A percentile compares a stretch with the other conserved stretches of the same genome.
Conservation (phyloP, 208 protist species). For the Wallacemonas sp. region DNA sequence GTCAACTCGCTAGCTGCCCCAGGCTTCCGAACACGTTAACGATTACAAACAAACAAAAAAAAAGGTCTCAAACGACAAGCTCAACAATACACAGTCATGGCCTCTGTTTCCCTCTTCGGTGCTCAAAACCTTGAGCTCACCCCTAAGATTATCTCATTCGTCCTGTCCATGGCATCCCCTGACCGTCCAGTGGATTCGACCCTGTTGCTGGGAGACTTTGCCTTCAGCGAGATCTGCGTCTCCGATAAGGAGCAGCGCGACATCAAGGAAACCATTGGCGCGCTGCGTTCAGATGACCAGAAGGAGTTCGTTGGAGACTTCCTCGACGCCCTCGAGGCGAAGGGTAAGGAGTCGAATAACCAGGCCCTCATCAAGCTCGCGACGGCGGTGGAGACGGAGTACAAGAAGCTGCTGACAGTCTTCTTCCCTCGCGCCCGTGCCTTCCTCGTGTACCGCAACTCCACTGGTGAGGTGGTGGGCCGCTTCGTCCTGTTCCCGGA, state of each 20-base stretch:
- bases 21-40: no score
- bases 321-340: constrained; percentile 21
- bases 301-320: constrained; percentile 32
- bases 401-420: constrained; percentile 31
- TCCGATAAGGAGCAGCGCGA: constrained; percentile 29
- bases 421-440: constrained; percentile 49
- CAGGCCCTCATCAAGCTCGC: constrained; percentile 19
- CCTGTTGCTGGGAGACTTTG: constrained; percentile 35
- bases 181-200: constrained; percentile 40
- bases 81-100: neutral
- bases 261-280: constrained; percentile 30
- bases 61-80: neutral
- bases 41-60: no score
- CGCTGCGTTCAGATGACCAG: constrained; percentile 32
- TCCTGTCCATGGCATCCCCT: constrained; percentile 34
- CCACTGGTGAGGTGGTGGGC: constrained; percentile 29
- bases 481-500: constrained; percentile 42
- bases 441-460: constrained; percentile 34
- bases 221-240: constrained; percentile 57
- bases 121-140: constrained; percentile 31
- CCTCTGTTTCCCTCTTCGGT: constrained; percentile 28
- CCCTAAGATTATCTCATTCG: constrained; percentile 24
- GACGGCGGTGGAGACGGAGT: constrained; percentile 40
- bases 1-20: no score
- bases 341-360: constrained; percentile 21